These are phyloP conservation scores for Barnettozyma californica DNA, from an alignment of 805 yeast species.

Conservation along the genomic window DNA sequence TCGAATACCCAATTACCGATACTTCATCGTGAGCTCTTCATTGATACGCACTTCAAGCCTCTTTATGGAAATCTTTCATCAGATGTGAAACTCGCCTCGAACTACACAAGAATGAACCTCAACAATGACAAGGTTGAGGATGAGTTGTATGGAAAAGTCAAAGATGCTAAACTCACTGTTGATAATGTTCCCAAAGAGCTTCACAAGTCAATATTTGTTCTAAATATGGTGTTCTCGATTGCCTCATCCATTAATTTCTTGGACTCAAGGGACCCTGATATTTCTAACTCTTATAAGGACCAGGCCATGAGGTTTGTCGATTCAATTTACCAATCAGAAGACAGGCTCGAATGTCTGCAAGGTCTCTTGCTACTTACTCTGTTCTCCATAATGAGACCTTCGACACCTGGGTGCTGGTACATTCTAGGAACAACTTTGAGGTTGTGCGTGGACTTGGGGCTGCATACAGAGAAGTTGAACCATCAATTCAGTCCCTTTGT, in stretches of 20 bases:
- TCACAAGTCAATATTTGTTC: constrained; percentile 57
- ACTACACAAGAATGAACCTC: constrained; percentile 42
- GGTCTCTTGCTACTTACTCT: constrained; percentile 63
- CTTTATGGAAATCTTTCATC: constrained; percentile 66
- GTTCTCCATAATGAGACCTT: constrained; percentile 83
- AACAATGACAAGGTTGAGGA: constrained; percentile 23
- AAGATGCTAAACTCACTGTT: constrained; percentile 17
- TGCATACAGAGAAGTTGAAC: constrained; percentile 60
- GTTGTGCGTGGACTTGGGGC: constrained; percentile 75
- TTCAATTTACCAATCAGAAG: constrained; percentile 48
- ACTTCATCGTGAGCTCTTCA: constrained; percentile 73
- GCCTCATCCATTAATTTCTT: constrained; percentile 71
- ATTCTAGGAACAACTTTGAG: constrained; percentile 76
- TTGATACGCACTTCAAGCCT: constrained; percentile 64
- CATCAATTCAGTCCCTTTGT: constrained; percentile 45
- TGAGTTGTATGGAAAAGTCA: constrained; percentile 11
- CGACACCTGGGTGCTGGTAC: constrained; percentile 92
- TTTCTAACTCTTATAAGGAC: constrained; percentile 63
- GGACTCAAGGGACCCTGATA: constrained; percentile 50
- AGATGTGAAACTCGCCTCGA: constrained; percentile 52
- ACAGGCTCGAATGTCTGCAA: constrained; percentile 67
- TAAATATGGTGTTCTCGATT: constrained; percentile 75
- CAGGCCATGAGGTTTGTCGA: constrained; percentile 60
- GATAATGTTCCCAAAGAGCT: constrained; percentile 42
- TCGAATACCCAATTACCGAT: constrained; percentile 82